These are phyloP conservation scores for Globisporangium nodosum DNA, from an alignment of 352 stramenopile genomes.

Conservation along the genomic window DNA sequence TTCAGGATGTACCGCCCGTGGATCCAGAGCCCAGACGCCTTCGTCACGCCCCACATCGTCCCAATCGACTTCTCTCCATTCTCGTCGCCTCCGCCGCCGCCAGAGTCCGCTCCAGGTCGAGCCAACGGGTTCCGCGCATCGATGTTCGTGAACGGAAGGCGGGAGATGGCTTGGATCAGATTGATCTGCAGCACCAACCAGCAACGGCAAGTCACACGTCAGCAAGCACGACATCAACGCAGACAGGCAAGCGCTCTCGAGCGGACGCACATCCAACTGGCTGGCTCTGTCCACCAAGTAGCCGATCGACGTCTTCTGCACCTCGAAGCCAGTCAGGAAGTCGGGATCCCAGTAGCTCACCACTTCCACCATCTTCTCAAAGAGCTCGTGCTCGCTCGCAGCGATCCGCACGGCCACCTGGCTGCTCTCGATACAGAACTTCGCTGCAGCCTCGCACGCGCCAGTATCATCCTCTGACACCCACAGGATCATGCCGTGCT, in stretches of 20 bases:
- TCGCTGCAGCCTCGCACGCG: slow-evolving; percentile 12
- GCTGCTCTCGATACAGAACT: slow-evolving; percentile 34
- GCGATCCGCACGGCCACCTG: slow-evolving; percentile 23
- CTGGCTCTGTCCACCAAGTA: slow-evolving; percentile 70
- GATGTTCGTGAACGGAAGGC: slow-evolving; percentile 43
- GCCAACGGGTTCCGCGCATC: slow-evolving; percentile 42
- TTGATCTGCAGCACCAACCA: slow-evolving; percentile 36
- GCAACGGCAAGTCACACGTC: neutral
- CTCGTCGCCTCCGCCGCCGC: slow-evolving; percentile 18
- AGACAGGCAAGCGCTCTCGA: neutral
- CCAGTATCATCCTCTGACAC: slow-evolving; percentile 13
- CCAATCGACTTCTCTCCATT: slow-evolving; percentile 39
- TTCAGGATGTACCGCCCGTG: slow-evolving; percentile 89
- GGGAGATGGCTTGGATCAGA: slow-evolving; percentile 61
- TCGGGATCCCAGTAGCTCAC: slow-evolving; percentile 83
- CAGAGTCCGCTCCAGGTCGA: slow-evolving; percentile 14
- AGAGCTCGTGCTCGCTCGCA: slow-evolving; percentile 50
- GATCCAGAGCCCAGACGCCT: slow-evolving; percentile 86
- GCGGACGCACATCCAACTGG: slow-evolving; percentile 42
- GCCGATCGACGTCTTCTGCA: slow-evolving; percentile 73
- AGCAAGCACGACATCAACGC: neutral
- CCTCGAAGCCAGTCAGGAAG: slow-evolving; percentile 86
- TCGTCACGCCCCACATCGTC: slow-evolving; percentile 73
- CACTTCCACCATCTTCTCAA: slow-evolving; percentile 43
- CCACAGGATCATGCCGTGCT: slow-evolving; percentile 43